phyloP scores from a whole-genome alignment of 2,329 filamentous ascomycete species.

The Aspergillus sp. region DNA sequence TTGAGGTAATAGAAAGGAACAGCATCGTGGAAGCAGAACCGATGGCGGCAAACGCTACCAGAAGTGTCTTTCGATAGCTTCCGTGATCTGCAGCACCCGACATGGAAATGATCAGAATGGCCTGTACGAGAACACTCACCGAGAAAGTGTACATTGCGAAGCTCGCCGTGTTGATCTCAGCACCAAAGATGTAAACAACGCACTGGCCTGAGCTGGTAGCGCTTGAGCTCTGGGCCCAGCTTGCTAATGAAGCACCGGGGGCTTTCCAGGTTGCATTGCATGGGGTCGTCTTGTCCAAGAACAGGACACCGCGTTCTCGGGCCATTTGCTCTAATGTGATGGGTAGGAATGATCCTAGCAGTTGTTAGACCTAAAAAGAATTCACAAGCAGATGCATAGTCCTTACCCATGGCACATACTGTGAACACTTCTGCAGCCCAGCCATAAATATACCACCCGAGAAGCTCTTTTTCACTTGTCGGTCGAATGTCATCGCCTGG shows the following conservation, averaged over 20 bases:
- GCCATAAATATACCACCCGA: slow-evolving; percentile 93
- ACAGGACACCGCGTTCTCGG: slow-evolving; percentile 83
- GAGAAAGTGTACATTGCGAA: slow-evolving; percentile 99
- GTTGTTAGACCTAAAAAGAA: slow-evolving; percentile 16
- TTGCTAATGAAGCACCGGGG: slow-evolving; percentile 1
- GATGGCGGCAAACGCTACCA: slow-evolving; percentile 79
- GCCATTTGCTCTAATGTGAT: slow-evolving; percentile 93
- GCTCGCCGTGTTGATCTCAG: slow-evolving; percentile 90
- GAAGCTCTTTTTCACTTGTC: slow-evolving; percentile 82
- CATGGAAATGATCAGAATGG: slow-evolving; percentile 90
- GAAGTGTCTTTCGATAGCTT: slow-evolving; percentile 81
- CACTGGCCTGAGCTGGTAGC: slow-evolving; percentile 62
- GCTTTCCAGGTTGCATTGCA: slow-evolving; percentile 66
- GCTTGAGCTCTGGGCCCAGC: slow-evolving; percentile 5
- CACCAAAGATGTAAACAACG: slow-evolving; percentile 75
- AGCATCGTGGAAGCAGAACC: slow-evolving; percentile 84
- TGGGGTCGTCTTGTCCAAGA: slow-evolving; percentile 72
- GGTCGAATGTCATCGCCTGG: slow-evolving; percentile 82
- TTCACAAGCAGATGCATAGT: neutral
- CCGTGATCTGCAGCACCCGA: slow-evolving; percentile 95
- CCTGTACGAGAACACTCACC: slow-evolving; percentile 83
- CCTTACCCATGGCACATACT: slow-evolving; percentile 74
- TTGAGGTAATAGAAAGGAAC: slow-evolving; percentile 75
- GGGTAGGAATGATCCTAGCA: slow-evolving; percentile 83
- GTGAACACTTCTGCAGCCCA: slow-evolving; percentile 97